A percentile compares a stretch with the other conserved stretches of the same genome.
Evolutionary conservation across 768 basidiomycete species (phyloP).

Genomic region (Fomitopsis serialis): DNA sequence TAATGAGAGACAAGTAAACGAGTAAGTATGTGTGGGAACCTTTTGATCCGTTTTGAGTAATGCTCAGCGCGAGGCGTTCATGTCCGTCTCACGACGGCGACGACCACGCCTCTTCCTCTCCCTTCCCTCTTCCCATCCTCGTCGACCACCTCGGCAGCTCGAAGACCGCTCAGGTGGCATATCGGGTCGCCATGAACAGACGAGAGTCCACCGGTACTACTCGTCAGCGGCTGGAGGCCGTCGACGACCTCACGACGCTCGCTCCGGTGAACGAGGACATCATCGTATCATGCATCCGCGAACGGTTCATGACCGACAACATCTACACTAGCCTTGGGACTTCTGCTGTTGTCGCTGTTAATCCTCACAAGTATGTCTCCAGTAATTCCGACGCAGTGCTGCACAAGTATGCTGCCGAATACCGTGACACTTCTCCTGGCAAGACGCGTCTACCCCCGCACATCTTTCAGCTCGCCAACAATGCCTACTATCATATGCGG

Average conservation of each 20-base stretch:
- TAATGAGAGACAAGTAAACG: too few relatives aligned
- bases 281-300: constrained; percentile 79
- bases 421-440: constrained; percentile 65
- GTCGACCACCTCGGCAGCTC: not conserved
- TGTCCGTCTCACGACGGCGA: not conserved
- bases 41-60: too few relatives aligned
- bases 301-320: constrained; percentile 79
- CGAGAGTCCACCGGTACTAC: constrained; percentile 43
- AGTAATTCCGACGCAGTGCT: constrained; percentile 81
- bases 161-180: not conserved
- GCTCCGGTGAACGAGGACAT: constrained; percentile 74
- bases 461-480: constrained; percentile 86
- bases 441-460: constrained; percentile 71
- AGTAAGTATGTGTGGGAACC: too few relatives aligned
- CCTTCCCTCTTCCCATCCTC: not conserved
- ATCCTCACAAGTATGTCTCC: constrained; percentile 87
- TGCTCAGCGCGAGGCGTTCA: too few relatives aligned
- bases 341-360: constrained; percentile 76
- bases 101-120: not conserved
- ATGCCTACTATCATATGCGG: constrained; percentile 94
- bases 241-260: constrained; percentile 64
- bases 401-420: constrained; percentile 82
- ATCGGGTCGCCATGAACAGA: constrained; percentile 24
- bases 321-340: constrained; percentile 76
- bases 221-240: constrained; percentile 69